These are phyloP conservation scores for Xylariaceae sp. DNA, from an alignment of 2,329 filamentous ascomycete species.

Conservation along the genomic window DNA sequence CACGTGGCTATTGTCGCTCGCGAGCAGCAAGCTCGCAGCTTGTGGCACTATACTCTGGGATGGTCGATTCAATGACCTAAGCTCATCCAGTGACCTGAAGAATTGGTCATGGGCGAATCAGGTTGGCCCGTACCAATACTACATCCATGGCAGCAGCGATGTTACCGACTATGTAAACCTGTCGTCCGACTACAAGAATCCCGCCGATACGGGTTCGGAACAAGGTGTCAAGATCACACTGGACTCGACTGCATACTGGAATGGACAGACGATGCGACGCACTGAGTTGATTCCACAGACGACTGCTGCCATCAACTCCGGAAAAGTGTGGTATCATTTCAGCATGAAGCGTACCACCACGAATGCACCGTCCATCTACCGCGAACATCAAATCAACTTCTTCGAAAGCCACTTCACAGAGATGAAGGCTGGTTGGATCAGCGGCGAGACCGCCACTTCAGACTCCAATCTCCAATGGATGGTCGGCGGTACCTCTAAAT, in stretches of 20 bases:
- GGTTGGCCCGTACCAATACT: slow-evolving; percentile 68
- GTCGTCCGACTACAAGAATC: slow-evolving; percentile 60
- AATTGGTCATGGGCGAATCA: slow-evolving; percentile 62
- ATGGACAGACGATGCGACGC: slow-evolving; percentile 69
- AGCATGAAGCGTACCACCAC: slow-evolving; percentile 57
- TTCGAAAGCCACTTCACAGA: slow-evolving; percentile 74
- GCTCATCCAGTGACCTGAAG: slow-evolving; percentile 46
- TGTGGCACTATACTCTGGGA: slow-evolving; percentile 56
- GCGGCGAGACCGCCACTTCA: slow-evolving; percentile 42
- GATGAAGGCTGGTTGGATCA: slow-evolving; percentile 66
- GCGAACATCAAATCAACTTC: slow-evolving; percentile 65
- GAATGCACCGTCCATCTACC: slow-evolving; percentile 59
- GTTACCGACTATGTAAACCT: slow-evolving; percentile 61
- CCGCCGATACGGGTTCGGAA: slow-evolving; percentile 56
- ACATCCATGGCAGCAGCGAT: slow-evolving; percentile 62
- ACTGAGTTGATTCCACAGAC: slow-evolving; percentile 74
- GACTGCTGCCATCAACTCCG: slow-evolving; percentile 60
- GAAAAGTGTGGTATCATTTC: slow-evolving; percentile 71
- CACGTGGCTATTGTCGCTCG: slow-evolving; percentile 19
- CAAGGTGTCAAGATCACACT: slow-evolving; percentile 70
- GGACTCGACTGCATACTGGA: slow-evolving; percentile 63
- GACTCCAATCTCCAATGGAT: slow-evolving; percentile 62
- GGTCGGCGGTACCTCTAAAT: slow-evolving; percentile 58
- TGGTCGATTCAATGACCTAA: slow-evolving; percentile 56
- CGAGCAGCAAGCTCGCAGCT: slow-evolving; percentile 25